phyloP scores from a whole-genome alignment of 2,329 filamentous ascomycete species.

The Lasiodiplodia gonubiensis region DNA sequence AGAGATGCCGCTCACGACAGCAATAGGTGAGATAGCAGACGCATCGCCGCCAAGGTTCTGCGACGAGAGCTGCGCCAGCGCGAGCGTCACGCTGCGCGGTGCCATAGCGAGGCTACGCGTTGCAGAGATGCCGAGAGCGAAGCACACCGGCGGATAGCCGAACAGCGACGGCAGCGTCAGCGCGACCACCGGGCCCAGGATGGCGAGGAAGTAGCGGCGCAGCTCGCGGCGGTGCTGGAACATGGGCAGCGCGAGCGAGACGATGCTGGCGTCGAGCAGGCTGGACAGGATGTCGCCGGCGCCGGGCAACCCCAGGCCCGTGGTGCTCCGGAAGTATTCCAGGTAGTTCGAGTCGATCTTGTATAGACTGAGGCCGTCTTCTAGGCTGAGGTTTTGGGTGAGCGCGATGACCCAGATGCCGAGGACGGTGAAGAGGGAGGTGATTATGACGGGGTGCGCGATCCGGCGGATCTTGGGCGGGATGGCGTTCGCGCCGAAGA shows the following conservation, averaged over 20 bases:
- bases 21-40: conserved; percentile 62
- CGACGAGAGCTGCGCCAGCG: conserved; percentile 63
- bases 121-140: conserved; percentile 60
- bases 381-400: conserved; percentile 50
- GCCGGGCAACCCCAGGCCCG: conserved; percentile 50
- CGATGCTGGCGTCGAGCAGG: conserved; percentile 63
- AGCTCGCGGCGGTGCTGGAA: conserved; percentile 63
- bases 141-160: conserved; percentile 62
- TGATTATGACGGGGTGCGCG: conserved; percentile 64
- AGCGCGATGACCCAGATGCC: conserved; percentile 61
- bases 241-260: conserved; percentile 66
- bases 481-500: conserved; percentile 57
- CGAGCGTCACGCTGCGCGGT: conserved; percentile 63
- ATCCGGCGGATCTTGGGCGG: conserved; percentile 58
- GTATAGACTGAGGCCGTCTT: conserved; percentile 54
- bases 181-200: conserved; percentile 59
- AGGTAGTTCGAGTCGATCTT: conserved; percentile 61
- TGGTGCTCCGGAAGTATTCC: conserved; percentile 54
- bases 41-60: conserved; percentile 63
- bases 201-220: conserved; percentile 52
- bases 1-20: conserved; percentile 65
- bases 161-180: conserved; percentile 62
- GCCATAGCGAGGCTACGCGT: conserved; percentile 62
- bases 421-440: conserved; percentile 60
- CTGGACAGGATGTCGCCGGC: conserved; percentile 63